A percentile compares a stretch with the other conserved stretches of the same genome.
Evolutionary conservation across 1,284 basidiomycete genomes (phyloP).

Genomic region (Melampsora abietis-canadensis): DNA sequence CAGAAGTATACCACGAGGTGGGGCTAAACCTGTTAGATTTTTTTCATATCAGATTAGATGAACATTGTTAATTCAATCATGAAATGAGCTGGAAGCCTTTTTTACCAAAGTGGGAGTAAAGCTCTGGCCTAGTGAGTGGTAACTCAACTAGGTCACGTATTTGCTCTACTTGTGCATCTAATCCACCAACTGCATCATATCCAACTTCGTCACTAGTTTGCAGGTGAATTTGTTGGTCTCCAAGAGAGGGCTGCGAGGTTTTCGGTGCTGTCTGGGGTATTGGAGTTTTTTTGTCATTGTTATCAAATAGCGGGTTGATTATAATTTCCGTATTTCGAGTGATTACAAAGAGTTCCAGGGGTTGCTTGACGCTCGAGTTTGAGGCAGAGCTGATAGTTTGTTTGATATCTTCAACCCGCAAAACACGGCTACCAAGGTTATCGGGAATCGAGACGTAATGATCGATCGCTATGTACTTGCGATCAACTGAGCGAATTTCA

Average conservation of each 20-base stretch:
- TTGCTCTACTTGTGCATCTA: constrained; percentile 79
- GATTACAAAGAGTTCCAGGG: constrained; percentile 26
- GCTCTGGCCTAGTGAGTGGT: constrained; percentile 80
- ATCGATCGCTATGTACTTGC: constrained; percentile 25
- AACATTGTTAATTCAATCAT: not conserved
- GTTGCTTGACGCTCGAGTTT: not conserved
- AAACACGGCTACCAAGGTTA: not conserved
- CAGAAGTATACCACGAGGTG: constrained; percentile 52
- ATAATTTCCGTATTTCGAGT: constrained; percentile 10
- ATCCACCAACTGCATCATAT: constrained; percentile 77
- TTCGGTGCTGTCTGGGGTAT: not conserved
- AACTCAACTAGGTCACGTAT: constrained; percentile 93
- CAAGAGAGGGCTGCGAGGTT: not conserved
- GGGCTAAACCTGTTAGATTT: constrained; percentile 45
- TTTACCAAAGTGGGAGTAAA: constrained; percentile 81
- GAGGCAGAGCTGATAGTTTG: not conserved
- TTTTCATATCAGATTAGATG: not conserved
- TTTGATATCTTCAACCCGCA: constrained; percentile 7
- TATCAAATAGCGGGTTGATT: constrained; percentile 3
- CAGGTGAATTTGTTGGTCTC: not conserved
- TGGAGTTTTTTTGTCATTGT: not conserved
- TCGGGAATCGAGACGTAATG: constrained; percentile 24
- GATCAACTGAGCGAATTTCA: constrained; percentile 19
- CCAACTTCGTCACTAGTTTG: not conserved
- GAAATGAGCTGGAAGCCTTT: constrained; percentile 36